Percentiles rank a stretch among this genome's conserved stretches.
Evolutionary conservation across 306 rosid genomes (phyloP).

Genomic region (Morella rubra): DNA sequence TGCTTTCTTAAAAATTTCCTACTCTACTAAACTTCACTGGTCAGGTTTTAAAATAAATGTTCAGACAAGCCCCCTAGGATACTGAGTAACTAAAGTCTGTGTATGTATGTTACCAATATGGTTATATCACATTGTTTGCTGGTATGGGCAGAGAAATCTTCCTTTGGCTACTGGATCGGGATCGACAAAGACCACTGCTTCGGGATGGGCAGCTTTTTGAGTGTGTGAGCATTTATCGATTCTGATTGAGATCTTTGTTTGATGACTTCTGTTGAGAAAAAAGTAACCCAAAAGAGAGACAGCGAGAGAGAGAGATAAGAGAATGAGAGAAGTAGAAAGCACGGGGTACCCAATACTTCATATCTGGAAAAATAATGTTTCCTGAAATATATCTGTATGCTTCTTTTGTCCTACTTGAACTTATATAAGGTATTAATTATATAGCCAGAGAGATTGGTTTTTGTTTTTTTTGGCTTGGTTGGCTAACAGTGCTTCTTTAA

Average conservation of each 20-base stretch:
- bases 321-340: constrained; percentile 40
- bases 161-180: constrained; percentile 66
- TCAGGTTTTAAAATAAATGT: not conserved
- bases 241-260: constrained; percentile 43
- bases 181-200: constrained; percentile 57
- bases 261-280: constrained; percentile 30
- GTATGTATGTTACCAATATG: constrained; percentile 1
- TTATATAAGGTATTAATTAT: not conserved
- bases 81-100: not conserved
- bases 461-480: not conserved
- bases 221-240: constrained; percentile 46
- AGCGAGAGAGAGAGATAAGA: constrained; percentile 10
- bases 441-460: not conserved
- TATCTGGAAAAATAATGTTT: constrained; percentile 38
- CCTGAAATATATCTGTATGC: constrained; percentile 40
- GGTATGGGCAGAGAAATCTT: constrained; percentile 67
- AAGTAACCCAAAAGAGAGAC: not conserved
- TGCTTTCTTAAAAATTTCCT: not conserved
- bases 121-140: not conserved
- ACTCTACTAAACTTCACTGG: not conserved
- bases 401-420: constrained; percentile 15
- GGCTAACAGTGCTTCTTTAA: not conserved
- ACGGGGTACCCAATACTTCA: constrained; percentile 36
- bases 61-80: not conserved
- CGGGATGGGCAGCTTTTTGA: constrained; percentile 99